These are phyloP conservation scores for Thalassiosira mediterranea DNA, from an alignment of 352 stramenopile species.

Conservation along the genomic window DNA sequence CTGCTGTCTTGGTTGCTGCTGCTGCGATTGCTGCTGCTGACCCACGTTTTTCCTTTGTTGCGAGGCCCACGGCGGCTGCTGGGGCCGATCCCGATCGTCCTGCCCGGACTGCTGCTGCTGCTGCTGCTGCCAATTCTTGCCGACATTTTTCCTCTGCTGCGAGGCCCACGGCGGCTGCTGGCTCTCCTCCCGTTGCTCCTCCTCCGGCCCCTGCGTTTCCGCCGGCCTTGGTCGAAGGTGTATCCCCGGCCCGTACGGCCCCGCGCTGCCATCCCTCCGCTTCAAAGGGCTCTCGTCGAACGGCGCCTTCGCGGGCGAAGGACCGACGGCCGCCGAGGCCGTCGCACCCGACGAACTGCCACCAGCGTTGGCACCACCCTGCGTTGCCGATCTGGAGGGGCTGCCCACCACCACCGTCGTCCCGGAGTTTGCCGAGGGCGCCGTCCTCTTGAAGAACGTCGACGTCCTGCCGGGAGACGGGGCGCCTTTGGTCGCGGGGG, in stretches of 20 bases:
- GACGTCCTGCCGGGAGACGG: background rate
- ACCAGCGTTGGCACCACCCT: too few relatives aligned
- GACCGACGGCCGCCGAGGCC: too few relatives aligned
- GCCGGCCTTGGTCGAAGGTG: background rate
- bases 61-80: background rate
- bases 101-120: background rate
- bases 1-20: background rate
- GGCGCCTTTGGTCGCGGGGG: too few relatives aligned
- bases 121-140: slow-evolving; percentile 7
- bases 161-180: background rate
- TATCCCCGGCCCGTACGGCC: background rate
- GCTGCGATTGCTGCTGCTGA: slow-evolving; percentile 4
- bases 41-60: background rate
- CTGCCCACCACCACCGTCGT: background rate
- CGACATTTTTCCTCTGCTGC: background rate
- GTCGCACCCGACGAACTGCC: too few relatives aligned
- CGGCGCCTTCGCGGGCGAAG: too few relatives aligned
- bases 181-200: background rate
- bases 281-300: background rate
- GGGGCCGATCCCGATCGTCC: background rate
- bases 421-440: background rate
- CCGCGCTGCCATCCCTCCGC: background rate
- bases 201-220: background rate
- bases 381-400: background rate
- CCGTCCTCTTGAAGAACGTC: slow-evolving; percentile 2